Conservation (phyloP, 192 early-diverging fungal species). For the Mycoemilia scoparia region DNA sequence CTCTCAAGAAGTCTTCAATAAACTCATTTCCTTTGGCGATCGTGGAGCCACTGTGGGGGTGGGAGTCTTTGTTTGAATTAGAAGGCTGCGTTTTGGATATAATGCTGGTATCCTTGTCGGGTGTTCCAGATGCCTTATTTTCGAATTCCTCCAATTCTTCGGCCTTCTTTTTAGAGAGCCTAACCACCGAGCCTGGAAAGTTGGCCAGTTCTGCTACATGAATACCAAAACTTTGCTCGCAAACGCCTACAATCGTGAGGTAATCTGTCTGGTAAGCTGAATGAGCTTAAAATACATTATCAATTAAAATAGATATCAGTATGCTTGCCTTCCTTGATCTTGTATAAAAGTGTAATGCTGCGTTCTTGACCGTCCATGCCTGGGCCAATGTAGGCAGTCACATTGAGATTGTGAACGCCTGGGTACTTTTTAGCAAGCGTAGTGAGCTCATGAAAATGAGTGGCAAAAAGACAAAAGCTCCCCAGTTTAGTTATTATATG, state of each 20-base stretch:
- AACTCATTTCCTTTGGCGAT: constrained; percentile 11
- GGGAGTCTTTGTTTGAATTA: constrained; percentile 5
- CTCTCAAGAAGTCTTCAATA: constrained; percentile 27
- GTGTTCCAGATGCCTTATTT: constrained; percentile 11
- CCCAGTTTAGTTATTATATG: constrained; percentile 34
- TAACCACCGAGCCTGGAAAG: constrained; percentile 69
- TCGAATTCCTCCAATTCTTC: constrained; percentile 72
- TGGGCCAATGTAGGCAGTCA: constrained; percentile 40
- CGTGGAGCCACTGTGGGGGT: constrained; percentile 6
- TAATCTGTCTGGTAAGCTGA: constrained; percentile 4
- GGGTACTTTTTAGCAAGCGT: constrained; percentile 49
- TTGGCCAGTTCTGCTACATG: constrained; percentile 90
- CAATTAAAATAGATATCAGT: too few relatives aligned
- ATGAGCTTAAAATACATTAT: background rate
- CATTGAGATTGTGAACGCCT: constrained; percentile 75
- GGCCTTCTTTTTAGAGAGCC: constrained; percentile 70
- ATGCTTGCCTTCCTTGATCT: constrained; percentile 46
- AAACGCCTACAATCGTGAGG: too few relatives aligned
- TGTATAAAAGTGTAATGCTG: constrained; percentile 80
- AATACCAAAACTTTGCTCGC: constrained; percentile 96
- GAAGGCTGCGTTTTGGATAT: constrained; percentile 5
- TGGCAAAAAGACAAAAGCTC: constrained; percentile 81
- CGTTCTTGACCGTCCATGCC: constrained; percentile 15
- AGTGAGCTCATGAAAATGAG: constrained; percentile 97
- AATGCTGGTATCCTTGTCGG: constrained; percentile 27